Percentiles rank a stretch among this genome's conserved stretches.
Evolutionary conservation across 1,284 basidiomycete genomes (phyloP).

Genomic region (Ganoderma lucidum): DNA sequence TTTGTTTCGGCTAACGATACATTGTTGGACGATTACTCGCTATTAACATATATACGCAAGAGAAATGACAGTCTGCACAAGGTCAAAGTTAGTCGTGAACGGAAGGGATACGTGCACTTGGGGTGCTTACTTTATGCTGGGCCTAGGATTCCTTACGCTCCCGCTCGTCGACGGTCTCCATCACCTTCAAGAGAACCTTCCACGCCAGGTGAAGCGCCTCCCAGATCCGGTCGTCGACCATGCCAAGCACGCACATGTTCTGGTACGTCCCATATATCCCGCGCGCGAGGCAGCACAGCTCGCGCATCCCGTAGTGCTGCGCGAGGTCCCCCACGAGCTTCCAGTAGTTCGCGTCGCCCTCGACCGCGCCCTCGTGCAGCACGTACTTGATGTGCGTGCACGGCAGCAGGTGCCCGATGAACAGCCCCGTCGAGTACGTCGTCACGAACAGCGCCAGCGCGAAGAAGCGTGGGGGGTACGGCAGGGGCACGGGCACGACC

Average conservation of each 20-base stretch:
- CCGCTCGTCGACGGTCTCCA: constrained; percentile 17
- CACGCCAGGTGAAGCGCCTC: constrained; percentile 27
- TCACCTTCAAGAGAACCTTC: constrained; percentile 22
- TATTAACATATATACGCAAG: not conserved
- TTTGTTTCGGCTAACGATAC: not conserved
- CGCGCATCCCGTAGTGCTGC: constrained; percentile 2
- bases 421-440: constrained; percentile 18
- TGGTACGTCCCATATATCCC: constrained; percentile 24
- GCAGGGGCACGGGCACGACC: constrained; percentile 31
- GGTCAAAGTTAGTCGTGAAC: not conserved
- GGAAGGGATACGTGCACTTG: too few relatives aligned
- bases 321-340: constrained; percentile 12
- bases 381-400: constrained; percentile 4
- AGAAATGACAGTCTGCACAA: not conserved
- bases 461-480: constrained; percentile 27
- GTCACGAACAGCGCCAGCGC: constrained; percentile 31
- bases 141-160: not conserved
- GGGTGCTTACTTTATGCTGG: not conserved
- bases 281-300: constrained; percentile 21
- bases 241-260: constrained; percentile 30
- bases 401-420: constrained; percentile 24
- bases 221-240: constrained; percentile 32
- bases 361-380: not conserved
- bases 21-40: not conserved
- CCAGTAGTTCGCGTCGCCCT: not conserved